Evolutionary conservation across 768 basidiomycete genomes (phyloP), one percentile per base, ranked within the genome.

Genomic region (Fistulinella prunicolor): DNA sequence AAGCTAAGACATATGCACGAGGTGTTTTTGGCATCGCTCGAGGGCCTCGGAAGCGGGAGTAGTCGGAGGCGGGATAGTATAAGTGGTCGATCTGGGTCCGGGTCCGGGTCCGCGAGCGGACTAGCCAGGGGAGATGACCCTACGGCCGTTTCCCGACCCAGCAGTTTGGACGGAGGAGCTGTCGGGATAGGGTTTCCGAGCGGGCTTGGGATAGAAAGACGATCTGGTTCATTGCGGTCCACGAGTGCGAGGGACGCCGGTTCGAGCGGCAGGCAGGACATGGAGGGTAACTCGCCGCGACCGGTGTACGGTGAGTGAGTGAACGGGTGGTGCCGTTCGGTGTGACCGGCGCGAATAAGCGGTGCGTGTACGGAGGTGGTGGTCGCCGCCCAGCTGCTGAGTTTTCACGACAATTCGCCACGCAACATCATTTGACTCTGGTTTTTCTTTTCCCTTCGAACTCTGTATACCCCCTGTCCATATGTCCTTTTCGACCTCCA

Each of bases 1-100:
- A 70, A 77, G 51, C 61, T 89, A 44, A 69, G 68, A 39, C 72
- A 73, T 65, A 85, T 89, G 86, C 80, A 86, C 48, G 83, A 82
- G 54, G 70, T 73, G 35, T 89, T 89, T 63, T 53, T 80, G 57
- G 77, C 75, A 46, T 85, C 81, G 40, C 66, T 89, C 26, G 79
- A 82, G 47, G 82, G 82, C 16, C 68, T 88, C 2, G 77, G 75
- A 3, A 66, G 69, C 1, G 66, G 70, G 9, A 56, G 65, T 17
- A 51, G 61, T 44, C 62, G 70, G 30, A 58, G 61, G 47, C 51
- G 58, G 50, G 51, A 60, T n/a, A 52, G 47, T n/a, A 32, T 29
- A 17, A 38, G 50, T 21, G 50, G 53, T 13, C 39, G 47, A 35
- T 44, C 51, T 17, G 47, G 42, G 23, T 52, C 44, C 44, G 47